phyloP scores from a whole-genome alignment of 192 early-diverging fungal genomes.

The Piromyces finnis region DNA sequence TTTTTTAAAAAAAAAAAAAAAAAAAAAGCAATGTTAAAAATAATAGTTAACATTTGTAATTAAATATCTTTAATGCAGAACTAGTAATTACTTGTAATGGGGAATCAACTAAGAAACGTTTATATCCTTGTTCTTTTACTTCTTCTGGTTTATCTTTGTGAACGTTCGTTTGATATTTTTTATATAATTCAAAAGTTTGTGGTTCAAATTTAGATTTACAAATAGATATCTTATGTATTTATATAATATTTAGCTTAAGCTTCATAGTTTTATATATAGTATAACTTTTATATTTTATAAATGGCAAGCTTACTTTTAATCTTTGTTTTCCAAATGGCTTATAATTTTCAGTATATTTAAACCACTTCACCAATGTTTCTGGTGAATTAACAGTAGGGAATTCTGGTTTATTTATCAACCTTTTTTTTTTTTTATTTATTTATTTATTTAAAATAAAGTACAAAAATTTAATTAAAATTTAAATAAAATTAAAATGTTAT shows the following conservation, averaged over 20 bases:
- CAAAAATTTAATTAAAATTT: not conserved
- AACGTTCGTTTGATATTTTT: conserved; percentile 61
- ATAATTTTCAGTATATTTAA: conserved; percentile 27
- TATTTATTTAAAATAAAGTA: not conserved
- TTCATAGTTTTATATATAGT: not conserved
- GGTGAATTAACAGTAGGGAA: not conserved
- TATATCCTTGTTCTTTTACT: conserved; percentile 24
- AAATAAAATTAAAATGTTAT: too few species aligned
- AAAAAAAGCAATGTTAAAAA: not conserved
- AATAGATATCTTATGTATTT: not conserved
- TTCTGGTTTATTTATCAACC: not conserved
- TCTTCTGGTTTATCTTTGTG: conserved; percentile 51
- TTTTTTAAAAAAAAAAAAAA: too few species aligned
- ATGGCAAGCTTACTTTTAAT: conserved; percentile 17
- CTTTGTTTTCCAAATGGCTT: conserved; percentile 2
- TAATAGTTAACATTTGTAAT: not conserved
- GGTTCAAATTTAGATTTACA: conserved; percentile 36
- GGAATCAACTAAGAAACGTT: conserved; percentile 53
- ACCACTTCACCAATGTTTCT: not conserved
- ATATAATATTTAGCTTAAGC: too few species aligned
- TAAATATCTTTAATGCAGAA: too few species aligned
- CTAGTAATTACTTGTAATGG: conserved; percentile 44
- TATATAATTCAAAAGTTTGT: conserved; percentile 59
- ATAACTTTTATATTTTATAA: too few species aligned
- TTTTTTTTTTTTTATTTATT: not conserved